Conservation (phyloP, 441 rosid species). For the Manihot esculenta region DNA sequence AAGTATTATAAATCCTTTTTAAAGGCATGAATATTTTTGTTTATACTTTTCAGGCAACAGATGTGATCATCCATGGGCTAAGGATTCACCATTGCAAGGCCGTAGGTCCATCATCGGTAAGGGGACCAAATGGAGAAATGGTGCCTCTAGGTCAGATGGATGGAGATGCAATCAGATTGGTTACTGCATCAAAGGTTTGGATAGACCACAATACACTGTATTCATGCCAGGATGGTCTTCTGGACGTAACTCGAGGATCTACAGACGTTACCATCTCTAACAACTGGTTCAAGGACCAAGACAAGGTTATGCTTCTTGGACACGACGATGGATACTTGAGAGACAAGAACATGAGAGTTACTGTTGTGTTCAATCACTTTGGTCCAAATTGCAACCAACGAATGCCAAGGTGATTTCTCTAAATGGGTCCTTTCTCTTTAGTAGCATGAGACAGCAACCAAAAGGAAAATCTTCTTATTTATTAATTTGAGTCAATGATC, state of each 20-base stretch:
- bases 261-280: slow-evolving; percentile 62
- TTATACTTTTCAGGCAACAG: slow-evolving; percentile 34
- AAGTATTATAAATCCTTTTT: too few species aligned
- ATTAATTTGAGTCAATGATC: background rate
- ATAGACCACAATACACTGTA: slow-evolving; percentile 78
- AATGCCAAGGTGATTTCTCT: slow-evolving; percentile 62
- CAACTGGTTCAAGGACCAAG: slow-evolving; percentile 81
- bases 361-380: slow-evolving; percentile 72
- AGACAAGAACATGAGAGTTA: slow-evolving; percentile 71
- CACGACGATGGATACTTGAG: slow-evolving; percentile 63
- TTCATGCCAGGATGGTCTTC: slow-evolving; percentile 67
- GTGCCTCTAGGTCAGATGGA: slow-evolving; percentile 50
- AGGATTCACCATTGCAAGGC: slow-evolving; percentile 64
- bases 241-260: slow-evolving; percentile 73
- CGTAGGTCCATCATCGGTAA: slow-evolving; percentile 47
- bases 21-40: too few species aligned
- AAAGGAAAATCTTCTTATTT: too few species aligned
- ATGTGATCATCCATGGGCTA: slow-evolving; percentile 72
- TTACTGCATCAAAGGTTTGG: slow-evolving; percentile 64
- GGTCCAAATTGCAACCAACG: slow-evolving; percentile 89
- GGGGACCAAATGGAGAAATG: slow-evolving; percentile 50
- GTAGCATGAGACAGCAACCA: too few species aligned
- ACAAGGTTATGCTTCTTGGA: slow-evolving; percentile 87
- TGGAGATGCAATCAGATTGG: slow-evolving; percentile 68
- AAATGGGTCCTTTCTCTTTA: too few species aligned